phyloP scores from a whole-genome alignment of 2,329 filamentous ascomycete genomes.

The Exophiala xenobiotica region DNA sequence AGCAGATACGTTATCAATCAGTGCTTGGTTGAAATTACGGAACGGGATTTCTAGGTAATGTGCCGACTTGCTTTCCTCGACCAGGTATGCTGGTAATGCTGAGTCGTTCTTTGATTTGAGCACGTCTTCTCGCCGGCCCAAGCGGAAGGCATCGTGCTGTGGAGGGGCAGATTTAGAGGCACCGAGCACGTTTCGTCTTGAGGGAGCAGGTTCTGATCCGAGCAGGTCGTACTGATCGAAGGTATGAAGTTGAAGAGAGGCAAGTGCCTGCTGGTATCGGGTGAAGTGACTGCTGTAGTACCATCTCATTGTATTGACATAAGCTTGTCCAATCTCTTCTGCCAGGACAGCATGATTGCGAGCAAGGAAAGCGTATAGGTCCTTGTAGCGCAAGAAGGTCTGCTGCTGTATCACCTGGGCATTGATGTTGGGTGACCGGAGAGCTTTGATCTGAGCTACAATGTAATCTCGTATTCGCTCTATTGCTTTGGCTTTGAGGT shows the following conservation, averaged over 20 bases:
- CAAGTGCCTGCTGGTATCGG: conserved; percentile 79
- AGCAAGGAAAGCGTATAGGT: conserved; percentile 81
- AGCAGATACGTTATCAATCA: conserved; percentile 89
- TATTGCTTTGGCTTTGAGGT: conserved; percentile 75
- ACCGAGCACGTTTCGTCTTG: conserved; percentile 53
- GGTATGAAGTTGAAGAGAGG: conserved; percentile 77
- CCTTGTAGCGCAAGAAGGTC: conserved; percentile 82
- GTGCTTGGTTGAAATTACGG: conserved; percentile 88
- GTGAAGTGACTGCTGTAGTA: conserved; percentile 92
- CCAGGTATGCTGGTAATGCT: conserved; percentile 82
- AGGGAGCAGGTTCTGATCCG: conserved; percentile 70
- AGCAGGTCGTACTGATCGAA: conserved; percentile 82
- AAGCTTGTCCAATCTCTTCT: conserved; percentile 86
- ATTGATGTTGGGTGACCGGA: conserved; percentile 94
- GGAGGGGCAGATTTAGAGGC: conserved; percentile 40
- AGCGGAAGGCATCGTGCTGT: conserved; percentile 78
- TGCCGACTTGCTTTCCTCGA: conserved; percentile 80
- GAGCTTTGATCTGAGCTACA: conserved; percentile 88
- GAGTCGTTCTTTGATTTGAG: conserved; percentile 70
- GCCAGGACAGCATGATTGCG: conserved; percentile 79
- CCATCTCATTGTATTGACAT: conserved; percentile 98
- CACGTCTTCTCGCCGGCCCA: conserved; percentile 82
- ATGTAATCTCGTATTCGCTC: conserved; percentile 93
- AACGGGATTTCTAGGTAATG: conserved; percentile 92
- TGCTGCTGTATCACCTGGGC: conserved; percentile 96